Percentiles rank a stretch among this genome's conserved stretches.
These are phyloP conservation scores for Gossypioides kirkii DNA, from an alignment of 345 rosid genomes.

Conservation along the genomic window DNA sequence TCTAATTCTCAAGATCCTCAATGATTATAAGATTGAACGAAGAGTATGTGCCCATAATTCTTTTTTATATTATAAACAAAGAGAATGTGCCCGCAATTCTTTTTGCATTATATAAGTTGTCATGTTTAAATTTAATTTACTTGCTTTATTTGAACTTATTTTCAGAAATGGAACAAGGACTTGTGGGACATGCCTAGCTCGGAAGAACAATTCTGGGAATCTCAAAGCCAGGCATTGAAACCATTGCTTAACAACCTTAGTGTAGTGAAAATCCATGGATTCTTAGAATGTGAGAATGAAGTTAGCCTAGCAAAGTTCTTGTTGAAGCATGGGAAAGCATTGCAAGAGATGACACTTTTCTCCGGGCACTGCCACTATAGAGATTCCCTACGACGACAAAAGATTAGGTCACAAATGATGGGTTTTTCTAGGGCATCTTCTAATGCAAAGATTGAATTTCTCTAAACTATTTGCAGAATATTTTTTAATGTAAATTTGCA, in stretches of 20 bases:
- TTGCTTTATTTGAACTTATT: not conserved
- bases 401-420: conserved; percentile 63
- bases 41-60: conserved; percentile 32
- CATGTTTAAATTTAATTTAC: not conserved
- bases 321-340: conserved; percentile 69
- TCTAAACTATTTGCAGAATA: not conserved
- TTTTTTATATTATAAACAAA: not conserved
- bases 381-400: conserved; percentile 55
- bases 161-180: conserved; percentile 73
- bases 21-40: conserved; percentile 50
- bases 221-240: conserved; percentile 35
- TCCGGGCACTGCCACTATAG: conserved; percentile 43
- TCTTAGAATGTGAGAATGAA: conserved; percentile 67
- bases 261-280: conserved; percentile 67
- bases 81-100: not conserved
- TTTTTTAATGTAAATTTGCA: no score
- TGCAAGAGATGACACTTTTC: conserved; percentile 63
- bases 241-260: conserved; percentile 57
- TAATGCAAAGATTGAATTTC: conserved; percentile 57
- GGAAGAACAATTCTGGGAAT: conserved; percentile 71
- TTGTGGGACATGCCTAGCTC: conserved; percentile 59
- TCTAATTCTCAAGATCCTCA: conserved; percentile 50
- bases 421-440: conserved; percentile 76
- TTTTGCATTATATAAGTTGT: not conserved
- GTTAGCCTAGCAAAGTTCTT: conserved; percentile 68